Percentiles rank a stretch among this genome's conserved stretches.
Evolutionary conservation across 1,284 basidiomycete species (phyloP).

Genomic region (Testicularia cyperi): DNA sequence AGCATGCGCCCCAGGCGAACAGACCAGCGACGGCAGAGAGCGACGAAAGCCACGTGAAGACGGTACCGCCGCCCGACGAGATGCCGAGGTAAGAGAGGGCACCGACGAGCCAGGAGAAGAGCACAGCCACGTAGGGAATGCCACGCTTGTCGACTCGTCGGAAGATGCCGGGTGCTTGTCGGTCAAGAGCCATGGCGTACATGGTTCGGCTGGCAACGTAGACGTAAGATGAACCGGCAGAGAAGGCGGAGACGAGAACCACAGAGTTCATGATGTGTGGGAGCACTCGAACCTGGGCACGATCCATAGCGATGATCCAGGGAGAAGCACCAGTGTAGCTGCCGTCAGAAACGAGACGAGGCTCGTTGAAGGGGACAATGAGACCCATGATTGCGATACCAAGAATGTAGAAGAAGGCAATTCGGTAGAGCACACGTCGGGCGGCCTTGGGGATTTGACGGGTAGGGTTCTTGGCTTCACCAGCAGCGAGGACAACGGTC

Average conservation of each 20-base stretch:
- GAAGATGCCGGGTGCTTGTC: conserved; percentile 77
- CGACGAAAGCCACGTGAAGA: conserved; percentile 67
- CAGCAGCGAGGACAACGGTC: conserved; percentile 79
- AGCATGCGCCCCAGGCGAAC: conserved; percentile 81
- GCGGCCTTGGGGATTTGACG: conserved; percentile 52
- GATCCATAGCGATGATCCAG: conserved; percentile 62
- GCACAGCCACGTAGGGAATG: conserved; percentile 73
- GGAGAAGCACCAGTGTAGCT: conserved; percentile 39
- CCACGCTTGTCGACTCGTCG: conserved; percentile 70
- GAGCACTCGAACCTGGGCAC: conserved; percentile 61
- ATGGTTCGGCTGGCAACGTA: conserved; percentile 75
- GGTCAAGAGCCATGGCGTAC: conserved; percentile 73
- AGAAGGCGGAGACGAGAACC: conserved; percentile 77
- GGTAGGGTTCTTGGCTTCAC: conserved; percentile 65
- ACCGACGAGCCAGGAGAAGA: conserved; percentile 71
- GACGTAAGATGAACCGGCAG: conserved; percentile 78
- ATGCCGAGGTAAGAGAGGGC: conserved; percentile 68
- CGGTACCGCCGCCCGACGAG: conserved; percentile 62
- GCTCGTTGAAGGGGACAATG: conserved; percentile 44
- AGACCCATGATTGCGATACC: conserved; percentile 62
- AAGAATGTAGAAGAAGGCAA: conserved; percentile 61
- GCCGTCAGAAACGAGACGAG: conserved; percentile 15
- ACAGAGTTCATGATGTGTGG: conserved; percentile 71
- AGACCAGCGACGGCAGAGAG: conserved; percentile 70
- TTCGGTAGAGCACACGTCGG: conserved; percentile 57